phyloP scores from a whole-genome alignment of 495 filamentous ascomycete species.

The Cercophora scortea region DNA sequence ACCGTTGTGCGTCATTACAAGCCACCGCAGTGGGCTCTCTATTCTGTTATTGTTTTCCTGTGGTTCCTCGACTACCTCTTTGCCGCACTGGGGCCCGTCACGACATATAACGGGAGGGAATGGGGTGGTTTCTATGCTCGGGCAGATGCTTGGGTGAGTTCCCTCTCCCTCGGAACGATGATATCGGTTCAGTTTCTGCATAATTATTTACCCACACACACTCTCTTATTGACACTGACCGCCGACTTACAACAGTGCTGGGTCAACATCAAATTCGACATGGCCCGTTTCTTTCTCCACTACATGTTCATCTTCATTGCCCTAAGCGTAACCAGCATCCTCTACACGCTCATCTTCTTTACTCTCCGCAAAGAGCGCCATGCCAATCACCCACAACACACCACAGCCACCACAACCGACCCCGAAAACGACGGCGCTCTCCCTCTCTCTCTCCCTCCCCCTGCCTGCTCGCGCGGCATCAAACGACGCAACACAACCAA shows the following conservation, averaged over 20 bases:
- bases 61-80: conserved; percentile 56
- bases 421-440: background rate
- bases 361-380: conserved; percentile 36
- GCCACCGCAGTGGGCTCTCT: conserved; percentile 46
- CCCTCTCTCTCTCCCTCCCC: background rate
- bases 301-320: conserved; percentile 75
- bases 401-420: background rate
- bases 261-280: conserved; percentile 54
- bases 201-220: background rate
- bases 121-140: conserved; percentile 51
- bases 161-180: background rate
- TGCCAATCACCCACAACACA: background rate
- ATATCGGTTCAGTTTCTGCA: background rate
- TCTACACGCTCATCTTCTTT: conserved; percentile 61
- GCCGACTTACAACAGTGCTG: conserved; percentile 48
- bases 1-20: conserved; percentile 52
- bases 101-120: conserved; percentile 36
- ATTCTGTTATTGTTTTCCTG: conserved; percentile 37
- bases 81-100: conserved; percentile 46
- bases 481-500: background rate
- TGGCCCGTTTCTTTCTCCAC: conserved; percentile 60
- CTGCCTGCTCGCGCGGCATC: background rate
- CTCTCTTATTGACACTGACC: conserved; percentile 2
- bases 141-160: conserved; percentile 55
- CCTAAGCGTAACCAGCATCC: conserved; percentile 53